These are phyloP conservation scores for Lentinula lateritia DNA, from an alignment of 768 basidiomycete species.

Conservation along the genomic window DNA sequence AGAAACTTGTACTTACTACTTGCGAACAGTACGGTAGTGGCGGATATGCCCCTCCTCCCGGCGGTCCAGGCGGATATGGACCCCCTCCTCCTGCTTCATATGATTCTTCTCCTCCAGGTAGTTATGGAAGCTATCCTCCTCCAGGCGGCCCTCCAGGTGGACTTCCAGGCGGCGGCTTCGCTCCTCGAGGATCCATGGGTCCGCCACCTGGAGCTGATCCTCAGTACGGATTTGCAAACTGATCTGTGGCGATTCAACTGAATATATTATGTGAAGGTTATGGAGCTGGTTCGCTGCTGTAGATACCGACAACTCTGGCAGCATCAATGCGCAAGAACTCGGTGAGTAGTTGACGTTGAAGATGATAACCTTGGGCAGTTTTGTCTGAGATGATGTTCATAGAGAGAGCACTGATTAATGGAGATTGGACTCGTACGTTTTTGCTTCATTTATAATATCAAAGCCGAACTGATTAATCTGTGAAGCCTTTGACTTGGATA, in stretches of 20 bases:
- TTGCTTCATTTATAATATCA: not conserved
- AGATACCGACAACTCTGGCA: slow-evolving; percentile 63
- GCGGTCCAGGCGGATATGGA: slow-evolving; percentile 13
- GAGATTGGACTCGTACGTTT: slow-evolving; percentile 74
- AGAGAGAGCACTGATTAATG: slow-evolving; percentile 47
- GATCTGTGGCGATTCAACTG: not conserved
- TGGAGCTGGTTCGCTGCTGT: slow-evolving; percentile 73
- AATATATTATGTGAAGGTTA: slow-evolving; percentile 34
- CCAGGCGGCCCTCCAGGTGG: slow-evolving; percentile 17
- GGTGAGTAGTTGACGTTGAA: slow-evolving; percentile 36
- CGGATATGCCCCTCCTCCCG: slow-evolving; percentile 15
- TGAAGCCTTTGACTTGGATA: slow-evolving; percentile 78
- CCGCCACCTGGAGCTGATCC: slow-evolving; percentile 70
- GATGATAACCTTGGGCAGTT: not conserved
- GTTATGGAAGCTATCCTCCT: slow-evolving; percentile 21
- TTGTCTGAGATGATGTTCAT: not conserved
- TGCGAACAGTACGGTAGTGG: slow-evolving; percentile 7
- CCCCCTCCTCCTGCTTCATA: slow-evolving; percentile 13
- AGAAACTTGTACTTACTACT: not conserved
- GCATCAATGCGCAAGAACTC: slow-evolving; percentile 60
- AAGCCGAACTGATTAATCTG: not conserved
- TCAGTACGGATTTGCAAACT: slow-evolving; percentile 43
- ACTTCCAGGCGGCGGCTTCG: slow-evolving; percentile 27
- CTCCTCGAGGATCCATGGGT: slow-evolving; percentile 21
- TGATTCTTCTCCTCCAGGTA: slow-evolving; percentile 16